Base-by-base conservation (phyloP, 2,329 filamentous ascomycete species). In the Fusarium nisikadoi region DNA sequence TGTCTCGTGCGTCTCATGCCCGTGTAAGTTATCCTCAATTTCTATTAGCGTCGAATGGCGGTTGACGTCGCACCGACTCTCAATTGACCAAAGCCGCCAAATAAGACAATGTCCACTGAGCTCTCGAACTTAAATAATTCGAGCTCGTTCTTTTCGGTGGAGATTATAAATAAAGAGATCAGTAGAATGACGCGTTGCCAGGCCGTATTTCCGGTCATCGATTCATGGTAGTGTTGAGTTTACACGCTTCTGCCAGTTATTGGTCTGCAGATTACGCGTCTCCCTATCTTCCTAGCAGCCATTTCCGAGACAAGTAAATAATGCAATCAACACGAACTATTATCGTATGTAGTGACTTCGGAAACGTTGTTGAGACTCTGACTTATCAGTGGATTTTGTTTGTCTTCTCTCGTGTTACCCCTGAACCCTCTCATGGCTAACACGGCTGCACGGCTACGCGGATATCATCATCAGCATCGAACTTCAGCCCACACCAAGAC, bases 181-280 rank as follows among this genome's bases (percentile, higher is more conserved):
- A 58, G 17, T 31, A 41, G 20, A 45, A 36, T 63, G 49, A 68
- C 64, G 64, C n/a, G 49, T 62, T 68, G 16, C 25, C 56, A 68
- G 25, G 56, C 49, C 49, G 65, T 63, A 50, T 63, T 68, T n/a
- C 49, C 58, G 65, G 25, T 20, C 39, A 29, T 68, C 27, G 38
- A 58, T 52, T 38, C 53, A 53, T 52, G 60, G 36, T 45, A 68
- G 56, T 67, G 46, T 35, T 54, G 33, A 54, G 54, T 43, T 53
- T 66, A 27, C 35, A 41, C 27, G 25, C 63, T 39, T 45, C 39
- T 52, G 38, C 27, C 36, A 65, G 62, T 66, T 27, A 25, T n/a
- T 53, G 25, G 23, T 33, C 36, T 62, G 36, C 16, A 31, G 59
- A 65, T 70, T 70, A 70, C 65, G 65, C 58, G 65, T 68, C 65